phyloP scores from a whole-genome alignment of 2,329 filamentous ascomycete genomes.

The Bipolaris cookei region DNA sequence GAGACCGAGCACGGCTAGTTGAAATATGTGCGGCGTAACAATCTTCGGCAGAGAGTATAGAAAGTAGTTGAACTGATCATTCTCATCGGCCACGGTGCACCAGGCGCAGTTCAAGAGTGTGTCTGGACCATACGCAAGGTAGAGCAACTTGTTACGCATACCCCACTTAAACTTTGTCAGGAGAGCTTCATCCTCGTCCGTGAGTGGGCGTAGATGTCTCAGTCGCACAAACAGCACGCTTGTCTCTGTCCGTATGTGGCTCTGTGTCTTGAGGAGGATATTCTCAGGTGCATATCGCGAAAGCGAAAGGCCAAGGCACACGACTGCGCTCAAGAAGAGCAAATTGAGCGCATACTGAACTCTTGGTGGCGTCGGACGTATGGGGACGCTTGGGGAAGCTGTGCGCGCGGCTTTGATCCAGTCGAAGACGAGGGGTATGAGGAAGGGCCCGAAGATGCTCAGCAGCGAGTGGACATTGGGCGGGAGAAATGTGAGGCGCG shows the following conservation, averaged over 20 bases:
- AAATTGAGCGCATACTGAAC: slow-evolving; percentile 66
- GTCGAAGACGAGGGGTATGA: slow-evolving; percentile 69
- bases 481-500: slow-evolving; percentile 47
- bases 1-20: slow-evolving; percentile 73
- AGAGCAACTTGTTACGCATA: slow-evolving; percentile 76
- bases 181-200: slow-evolving; percentile 67
- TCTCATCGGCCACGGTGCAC: slow-evolving; percentile 66
- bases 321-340: slow-evolving; percentile 61
- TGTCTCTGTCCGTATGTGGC: slow-evolving; percentile 82
- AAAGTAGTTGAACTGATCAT: slow-evolving; percentile 73
- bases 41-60: slow-evolving; percentile 80
- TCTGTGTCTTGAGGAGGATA: slow-evolving; percentile 77
- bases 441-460: slow-evolving; percentile 69
- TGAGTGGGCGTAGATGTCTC: slow-evolving; percentile 64
- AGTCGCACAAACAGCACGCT: slow-evolving; percentile 85
- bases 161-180: slow-evolving; percentile 65
- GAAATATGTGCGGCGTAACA: slow-evolving; percentile 77
- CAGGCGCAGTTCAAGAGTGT: slow-evolving; percentile 80
- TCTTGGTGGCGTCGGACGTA: slow-evolving; percentile 62
- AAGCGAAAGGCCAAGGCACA: slow-evolving; percentile 67
- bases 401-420: slow-evolving; percentile 66
- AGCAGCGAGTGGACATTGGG: slow-evolving; percentile 45
- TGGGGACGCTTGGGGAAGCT: slow-evolving; percentile 52
- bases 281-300: slow-evolving; percentile 77
- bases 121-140: slow-evolving; percentile 80